Conservation (phyloP, 768 basidiomycete genomes). For the Kwoniella dendrophila region DNA sequence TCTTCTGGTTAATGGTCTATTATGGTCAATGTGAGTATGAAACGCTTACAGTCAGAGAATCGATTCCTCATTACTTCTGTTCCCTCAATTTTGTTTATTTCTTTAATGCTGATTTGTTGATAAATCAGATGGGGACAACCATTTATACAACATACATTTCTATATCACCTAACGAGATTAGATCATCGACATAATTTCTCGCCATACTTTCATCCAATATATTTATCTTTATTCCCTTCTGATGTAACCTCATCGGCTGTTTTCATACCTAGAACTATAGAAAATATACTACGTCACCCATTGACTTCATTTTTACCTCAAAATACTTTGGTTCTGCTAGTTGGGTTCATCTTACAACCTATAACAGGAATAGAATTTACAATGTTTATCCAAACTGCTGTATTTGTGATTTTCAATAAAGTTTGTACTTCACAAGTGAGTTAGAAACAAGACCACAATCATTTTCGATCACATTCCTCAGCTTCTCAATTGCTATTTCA, state of each 20-base stretch:
- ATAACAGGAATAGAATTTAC: conserved; percentile 66
- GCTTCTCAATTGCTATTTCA: neutral
- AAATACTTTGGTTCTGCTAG: conserved; percentile 68
- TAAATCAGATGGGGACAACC: conserved; percentile 85
- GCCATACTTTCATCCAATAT: conserved; percentile 93
- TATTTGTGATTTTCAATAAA: conserved; percentile 96
- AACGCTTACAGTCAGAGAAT: no score
- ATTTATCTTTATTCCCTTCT: conserved; percentile 72
- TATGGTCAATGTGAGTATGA: conserved; percentile 73
- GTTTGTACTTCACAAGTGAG: conserved; percentile 94
- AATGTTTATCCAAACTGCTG: conserved; percentile 88
- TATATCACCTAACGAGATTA: conserved; percentile 85
- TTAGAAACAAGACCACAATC: conserved; percentile 1
- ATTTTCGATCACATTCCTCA: no score
- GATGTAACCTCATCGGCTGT: conserved; percentile 11
- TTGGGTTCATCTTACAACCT: conserved; percentile 73
- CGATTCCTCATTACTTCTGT: neutral
- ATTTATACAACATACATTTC: conserved; percentile 86
- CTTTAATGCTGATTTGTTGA: neutral
- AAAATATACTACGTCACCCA: conserved; percentile 63
- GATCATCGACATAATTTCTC: conserved; percentile 99
- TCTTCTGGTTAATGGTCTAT: conserved; percentile 63
- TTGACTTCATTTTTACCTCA: conserved; percentile 84
- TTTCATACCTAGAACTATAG: neutral
- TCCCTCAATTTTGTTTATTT: neutral